Evolutionary conservation across 208 protist genomes (phyloP).

Genomic region (Trypanosoma platydactyli): DNA sequence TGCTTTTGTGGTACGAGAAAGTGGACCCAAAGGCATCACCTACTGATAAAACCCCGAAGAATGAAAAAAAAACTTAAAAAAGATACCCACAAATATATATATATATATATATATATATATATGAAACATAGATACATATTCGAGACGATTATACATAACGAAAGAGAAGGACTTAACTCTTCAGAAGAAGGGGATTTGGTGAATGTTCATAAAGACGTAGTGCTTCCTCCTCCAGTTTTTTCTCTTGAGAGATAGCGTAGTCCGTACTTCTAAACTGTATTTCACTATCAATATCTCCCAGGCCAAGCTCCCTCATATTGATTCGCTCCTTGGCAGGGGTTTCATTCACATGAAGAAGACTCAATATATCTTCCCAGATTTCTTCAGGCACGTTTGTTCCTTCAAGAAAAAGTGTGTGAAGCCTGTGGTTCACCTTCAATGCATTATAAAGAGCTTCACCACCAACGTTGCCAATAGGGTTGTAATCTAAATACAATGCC

Average conservation of each 20-base stretch:
- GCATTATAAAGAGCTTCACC: constrained; percentile 75
- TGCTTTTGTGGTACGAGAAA: too few species aligned
- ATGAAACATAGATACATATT: too few species aligned
- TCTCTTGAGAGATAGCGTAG: constrained; percentile 57
- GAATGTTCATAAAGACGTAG: constrained; percentile 37
- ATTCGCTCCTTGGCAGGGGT: constrained; percentile 42
- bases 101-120: too few species aligned
- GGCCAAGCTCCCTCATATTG: constrained; percentile 48
- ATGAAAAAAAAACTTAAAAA: too few species aligned
- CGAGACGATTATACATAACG: background rate
- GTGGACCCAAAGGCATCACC: too few species aligned
- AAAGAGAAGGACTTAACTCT: constrained; percentile 23
- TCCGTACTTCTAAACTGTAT: constrained; percentile 76
- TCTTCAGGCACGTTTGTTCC: constrained; percentile 58
- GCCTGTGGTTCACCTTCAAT: constrained; percentile 75
- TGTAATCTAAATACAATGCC: constrained; percentile 73
- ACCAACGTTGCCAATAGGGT: constrained; percentile 61
- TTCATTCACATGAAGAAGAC: constrained; percentile 85
- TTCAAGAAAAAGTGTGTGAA: constrained; percentile 63
- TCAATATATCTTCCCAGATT: constrained; percentile 68
- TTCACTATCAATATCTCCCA: constrained; percentile 59
- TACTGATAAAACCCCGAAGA: too few species aligned
- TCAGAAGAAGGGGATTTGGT: constrained; percentile 9
- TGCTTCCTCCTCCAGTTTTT: constrained; percentile 52
- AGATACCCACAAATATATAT: too few species aligned